Evolutionary conservation across 768 basidiomycete genomes (phyloP), one percentile per base, ranked within the genome.

Genomic region (Trametes villosa): DNA sequence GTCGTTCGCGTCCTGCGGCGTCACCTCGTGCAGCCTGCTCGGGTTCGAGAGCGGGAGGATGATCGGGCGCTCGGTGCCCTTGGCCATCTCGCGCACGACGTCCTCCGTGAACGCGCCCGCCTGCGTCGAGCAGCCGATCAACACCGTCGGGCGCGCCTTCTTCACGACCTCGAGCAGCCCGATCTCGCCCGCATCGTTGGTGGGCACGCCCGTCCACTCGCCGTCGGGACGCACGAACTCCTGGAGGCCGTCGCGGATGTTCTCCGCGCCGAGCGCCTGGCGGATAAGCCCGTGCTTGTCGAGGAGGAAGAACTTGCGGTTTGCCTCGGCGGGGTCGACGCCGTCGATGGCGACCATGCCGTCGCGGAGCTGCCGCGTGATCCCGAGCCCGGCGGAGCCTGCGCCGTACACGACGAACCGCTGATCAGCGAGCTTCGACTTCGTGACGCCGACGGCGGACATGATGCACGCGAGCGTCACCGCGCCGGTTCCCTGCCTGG

Each of bases 11-110:
- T 92, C 83, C 59, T 81, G 77, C 2, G 91, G 91, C 53, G 84
- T 79, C 0, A 87, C 89, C 71, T 96, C 94, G 48, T 86, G 86
- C 59, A 94, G 76, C 49, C 75, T 73, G 64, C 87, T 92, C 5
- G 93, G 93, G 72, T 96, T 96, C 27, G 85, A 88, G 50, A 96
- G 79, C 11, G 93, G 91, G 65, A 94, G 80, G 63, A 95, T 91
- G 67, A 94, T 88, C 0, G 93, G 93, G 61, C 88, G 77, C 31
- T 89, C 88, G 38, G 83, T 83, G 49, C 82, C 78, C 64, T 83
- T 83, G 31, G 83, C 79, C 91, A 95, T 88, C 20, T 80, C 80
- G 68, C 78, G 78, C 27, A 92, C 76, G 26, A 92, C 77, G 56
- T 89, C 86, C 73, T 91, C 83, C 2, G 81, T 87, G 74, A 96